Percentiles rank a stretch among this genome's conserved stretches.
Conservation (phyloP, 768 basidiomycete genomes). For the Leccinum incarnatum region DNA sequence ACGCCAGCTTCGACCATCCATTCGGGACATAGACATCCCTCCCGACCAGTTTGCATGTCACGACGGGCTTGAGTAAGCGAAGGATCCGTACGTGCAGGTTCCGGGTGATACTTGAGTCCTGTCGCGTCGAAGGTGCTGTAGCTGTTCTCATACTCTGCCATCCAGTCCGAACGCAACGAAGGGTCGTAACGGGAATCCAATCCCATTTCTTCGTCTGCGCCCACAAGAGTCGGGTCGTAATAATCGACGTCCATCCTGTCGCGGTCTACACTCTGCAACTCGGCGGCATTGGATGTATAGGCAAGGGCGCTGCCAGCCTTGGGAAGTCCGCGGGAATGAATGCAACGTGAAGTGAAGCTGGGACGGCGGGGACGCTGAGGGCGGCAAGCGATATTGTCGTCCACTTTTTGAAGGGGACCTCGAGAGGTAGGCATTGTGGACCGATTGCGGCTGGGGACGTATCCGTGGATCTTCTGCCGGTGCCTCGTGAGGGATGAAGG, state of each 20-base stretch:
- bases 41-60: not conserved
- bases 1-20: slow-evolving; percentile 20
- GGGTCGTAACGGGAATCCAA: slow-evolving; percentile 8
- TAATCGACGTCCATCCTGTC: not conserved
- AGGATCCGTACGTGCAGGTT: not conserved
- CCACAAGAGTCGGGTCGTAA: not conserved
- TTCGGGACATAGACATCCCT: slow-evolving; percentile 23
- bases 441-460: slow-evolving; percentile 10
- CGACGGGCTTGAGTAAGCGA: not conserved
- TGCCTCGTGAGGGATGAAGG: slow-evolving; percentile 28
- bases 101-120: not conserved
- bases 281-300: not conserved
- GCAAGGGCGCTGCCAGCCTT: not conserved
- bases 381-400: not conserved
- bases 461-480: slow-evolving; percentile 21
- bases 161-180: slow-evolving; percentile 9
- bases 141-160: slow-evolving; percentile 12
- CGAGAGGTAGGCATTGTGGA: not conserved
- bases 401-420: not conserved
- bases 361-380: not conserved
- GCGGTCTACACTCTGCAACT: not conserved
- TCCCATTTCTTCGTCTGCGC: slow-evolving; percentile 5
- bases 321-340: not conserved
- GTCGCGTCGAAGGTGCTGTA: slow-evolving; percentile 1
- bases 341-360: not conserved